Evolutionary conservation across 805 yeast species (phyloP).

Genomic region (Saturnispora silvae): DNA sequence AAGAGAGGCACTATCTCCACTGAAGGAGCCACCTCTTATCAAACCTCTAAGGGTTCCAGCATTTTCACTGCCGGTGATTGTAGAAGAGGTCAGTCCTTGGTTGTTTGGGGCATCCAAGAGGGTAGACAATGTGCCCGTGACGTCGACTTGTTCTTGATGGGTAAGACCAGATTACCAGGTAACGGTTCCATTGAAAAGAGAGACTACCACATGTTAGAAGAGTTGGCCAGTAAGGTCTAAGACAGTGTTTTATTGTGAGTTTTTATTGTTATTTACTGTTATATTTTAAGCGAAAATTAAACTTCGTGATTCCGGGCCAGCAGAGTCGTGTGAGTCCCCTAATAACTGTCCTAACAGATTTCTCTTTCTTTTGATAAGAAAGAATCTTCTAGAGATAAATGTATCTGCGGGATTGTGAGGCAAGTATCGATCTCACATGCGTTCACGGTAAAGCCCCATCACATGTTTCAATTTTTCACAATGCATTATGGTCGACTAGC

Average conservation of each 20-base stretch:
- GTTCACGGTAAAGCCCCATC: too few relatives aligned
- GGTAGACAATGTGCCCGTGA: conserved; percentile 98
- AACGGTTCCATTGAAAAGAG: conserved; percentile 88
- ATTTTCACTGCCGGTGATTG: conserved; percentile 97
- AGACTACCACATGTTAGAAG: conserved; percentile 65
- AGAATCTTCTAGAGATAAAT: too few relatives aligned
- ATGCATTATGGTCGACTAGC: too few relatives aligned
- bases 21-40: conserved; percentile 50
- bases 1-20: conserved; percentile 79
- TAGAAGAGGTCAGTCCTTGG: conserved; percentile 95
- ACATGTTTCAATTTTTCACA: too few relatives aligned
- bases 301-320: too few relatives aligned
- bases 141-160: conserved; percentile 73
- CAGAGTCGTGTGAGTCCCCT: too few relatives aligned
- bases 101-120: conserved; percentile 99
- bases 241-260: neutral
- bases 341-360: too few relatives aligned
- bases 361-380: too few relatives aligned
- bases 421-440: too few relatives aligned
- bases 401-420: too few relatives aligned
- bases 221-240: conserved; percentile 53
- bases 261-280: too few relatives aligned
- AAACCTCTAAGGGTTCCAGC: conserved; percentile 51
- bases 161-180: conserved; percentile 77
- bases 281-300: too few relatives aligned